Evolutionary conservation across 2,329 filamentous ascomycete species (phyloP), one percentile per base, ranked within the genome.

Genomic region (Phialophora chinensis): DNA sequence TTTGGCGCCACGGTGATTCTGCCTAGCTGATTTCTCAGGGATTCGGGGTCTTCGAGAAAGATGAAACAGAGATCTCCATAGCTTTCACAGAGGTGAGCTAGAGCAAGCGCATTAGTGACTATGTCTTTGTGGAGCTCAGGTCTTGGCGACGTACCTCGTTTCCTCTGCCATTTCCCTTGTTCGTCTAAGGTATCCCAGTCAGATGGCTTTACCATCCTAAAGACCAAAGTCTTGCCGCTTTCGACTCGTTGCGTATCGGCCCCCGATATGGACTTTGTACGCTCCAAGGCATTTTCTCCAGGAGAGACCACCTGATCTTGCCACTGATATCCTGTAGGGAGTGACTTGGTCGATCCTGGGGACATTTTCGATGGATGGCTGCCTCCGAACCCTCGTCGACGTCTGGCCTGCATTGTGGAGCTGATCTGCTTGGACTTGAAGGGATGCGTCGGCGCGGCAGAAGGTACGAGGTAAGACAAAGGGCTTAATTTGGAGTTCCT

Each of bases 251-350:
- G 49, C 8, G 25, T 52, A 1, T 52, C 14, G 8, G 5, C 49
- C 20, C 14, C 49, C 17, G 38, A 44, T 5, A 7, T 8, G 1
- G 17, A 44, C 17, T 5, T 8, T n/a, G 17, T 44, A n/a, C 17
- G 17, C 6, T 44, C 38, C 14, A n/a, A n/a, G 38, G 38, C 20
- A 6, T 27, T 29, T 17, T 29, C 25, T 27, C 10, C 49, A 5
- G 20, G 23, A 14, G 10, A 12, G 10, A 12, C 20, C 6, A 52
- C 49, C 10, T 27, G 10, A 3, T 27, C 49, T 52, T 52, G 49
- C 49, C 49, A 52, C 25, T 52, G 49, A 52, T 52, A 52, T 17
- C 49, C 49, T 23, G 49, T 23, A 29, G 49, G 49, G 7, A 52
- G 11, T 29, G 14, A 14, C 11, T 27, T 11, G 20, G 8, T 52